These are phyloP conservation scores for Penicillium atrosanguineum DNA, from an alignment of 495 filamentous ascomycete genomes.

Conservation along the genomic window DNA sequence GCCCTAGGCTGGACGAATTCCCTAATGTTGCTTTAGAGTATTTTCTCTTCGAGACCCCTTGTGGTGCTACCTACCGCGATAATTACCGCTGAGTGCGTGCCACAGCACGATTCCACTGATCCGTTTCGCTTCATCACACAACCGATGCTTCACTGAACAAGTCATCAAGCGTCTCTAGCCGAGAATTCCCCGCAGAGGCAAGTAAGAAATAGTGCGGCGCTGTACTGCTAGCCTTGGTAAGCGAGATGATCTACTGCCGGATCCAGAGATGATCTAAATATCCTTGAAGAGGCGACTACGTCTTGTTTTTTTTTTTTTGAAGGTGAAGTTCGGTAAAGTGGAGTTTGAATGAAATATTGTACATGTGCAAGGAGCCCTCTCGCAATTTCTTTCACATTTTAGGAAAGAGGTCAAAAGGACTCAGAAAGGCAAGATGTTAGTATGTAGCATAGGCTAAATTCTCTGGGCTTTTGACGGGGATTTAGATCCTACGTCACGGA, in stretches of 20 bases:
- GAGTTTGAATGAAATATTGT: too few relatives aligned
- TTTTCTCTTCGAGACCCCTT: background rate
- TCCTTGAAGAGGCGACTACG: too few relatives aligned
- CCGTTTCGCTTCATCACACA: background rate
- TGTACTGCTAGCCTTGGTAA: background rate
- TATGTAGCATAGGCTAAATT: background rate
- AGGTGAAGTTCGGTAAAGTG: too few relatives aligned
- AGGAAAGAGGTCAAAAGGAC: too few relatives aligned
- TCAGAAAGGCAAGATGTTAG: too few relatives aligned
- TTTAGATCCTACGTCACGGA: background rate
- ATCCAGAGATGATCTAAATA: too few relatives aligned
- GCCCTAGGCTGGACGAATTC: background rate
- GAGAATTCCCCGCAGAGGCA: background rate
- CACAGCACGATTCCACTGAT: background rate
- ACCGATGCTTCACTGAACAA: background rate
- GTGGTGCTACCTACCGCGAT: background rate
- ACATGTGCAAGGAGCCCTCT: too few relatives aligned
- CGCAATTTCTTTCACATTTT: too few relatives aligned
- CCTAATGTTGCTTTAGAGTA: background rate
- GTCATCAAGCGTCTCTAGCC: background rate
- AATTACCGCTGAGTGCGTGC: background rate
- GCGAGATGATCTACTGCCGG: background rate
- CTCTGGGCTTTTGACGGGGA: background rate
- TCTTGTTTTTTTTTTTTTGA: too few relatives aligned
- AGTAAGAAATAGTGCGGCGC: constrained; percentile 13